These are phyloP conservation scores for Gloeostereum incarnatum DNA, from an alignment of 768 basidiomycete genomes.

Conservation along the genomic window DNA sequence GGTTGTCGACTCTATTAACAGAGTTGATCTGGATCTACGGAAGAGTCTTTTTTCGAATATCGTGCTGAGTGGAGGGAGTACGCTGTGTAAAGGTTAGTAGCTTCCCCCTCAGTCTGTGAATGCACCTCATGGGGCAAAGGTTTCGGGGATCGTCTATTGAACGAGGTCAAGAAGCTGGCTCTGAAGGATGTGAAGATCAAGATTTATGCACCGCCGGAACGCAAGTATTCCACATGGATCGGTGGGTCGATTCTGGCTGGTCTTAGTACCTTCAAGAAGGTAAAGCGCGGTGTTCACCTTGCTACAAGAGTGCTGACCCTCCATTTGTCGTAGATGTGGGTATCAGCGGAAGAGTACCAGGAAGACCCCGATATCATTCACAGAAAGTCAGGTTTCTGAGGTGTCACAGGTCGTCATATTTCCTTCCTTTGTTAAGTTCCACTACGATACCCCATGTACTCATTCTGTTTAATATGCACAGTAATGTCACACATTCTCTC, in stretches of 20 bases:
- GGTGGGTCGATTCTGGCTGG: constrained; percentile 97
- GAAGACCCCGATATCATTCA: constrained; percentile 99
- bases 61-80: constrained; percentile 93
- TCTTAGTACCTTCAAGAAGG: constrained; percentile 96
- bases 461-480: neutral
- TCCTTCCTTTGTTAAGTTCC: constrained; percentile 12
- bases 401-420: constrained; percentile 6
- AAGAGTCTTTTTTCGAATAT: constrained; percentile 96
- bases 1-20: constrained; percentile 95
- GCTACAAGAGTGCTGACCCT: constrained; percentile 7
- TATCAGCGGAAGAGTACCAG: constrained; percentile 97
- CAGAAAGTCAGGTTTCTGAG: constrained; percentile 82
- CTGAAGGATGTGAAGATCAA: constrained; percentile 97
- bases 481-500: neutral
- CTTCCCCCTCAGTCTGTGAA: neutral
- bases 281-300: constrained; percentile 17
- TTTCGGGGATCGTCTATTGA: constrained; percentile 91
- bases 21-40: constrained; percentile 92
- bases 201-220: constrained; percentile 98
- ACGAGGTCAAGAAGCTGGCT: constrained; percentile 94
- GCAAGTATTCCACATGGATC: constrained; percentile 97
- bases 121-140: constrained; percentile 29
- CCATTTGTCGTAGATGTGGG: constrained; percentile 78
- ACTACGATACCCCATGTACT: constrained; percentile 17
- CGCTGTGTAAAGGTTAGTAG: constrained; percentile 83